phyloP scores from a whole-genome alignment of 2,329 filamentous ascomycete genomes.

The Verticillium albo-atrum region DNA sequence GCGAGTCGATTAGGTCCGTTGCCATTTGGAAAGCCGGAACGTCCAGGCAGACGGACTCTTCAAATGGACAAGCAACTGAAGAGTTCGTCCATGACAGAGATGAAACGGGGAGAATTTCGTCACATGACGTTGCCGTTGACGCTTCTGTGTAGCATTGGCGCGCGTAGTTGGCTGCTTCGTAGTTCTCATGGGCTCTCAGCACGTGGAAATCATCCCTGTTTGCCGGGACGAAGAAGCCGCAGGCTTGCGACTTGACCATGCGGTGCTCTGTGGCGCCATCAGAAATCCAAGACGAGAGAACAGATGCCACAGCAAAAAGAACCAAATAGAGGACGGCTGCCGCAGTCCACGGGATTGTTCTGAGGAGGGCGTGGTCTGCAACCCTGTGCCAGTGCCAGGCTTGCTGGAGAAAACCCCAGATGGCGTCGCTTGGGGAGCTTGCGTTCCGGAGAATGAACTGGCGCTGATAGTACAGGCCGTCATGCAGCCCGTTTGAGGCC shows the following conservation, averaged over 20 bases:
- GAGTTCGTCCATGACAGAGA: constrained; percentile 3
- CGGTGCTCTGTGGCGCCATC: constrained; percentile 3
- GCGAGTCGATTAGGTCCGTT: constrained; percentile 12
- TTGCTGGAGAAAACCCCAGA: constrained; percentile 4
- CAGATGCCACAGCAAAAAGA: constrained; percentile 3
- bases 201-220: not conserved
- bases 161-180: constrained; percentile 10
- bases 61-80: constrained; percentile 13
- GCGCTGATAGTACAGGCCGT: constrained; percentile 19
- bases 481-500: constrained; percentile 11
- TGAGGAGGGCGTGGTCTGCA: not conserved
- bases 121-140: constrained; percentile 3
- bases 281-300: constrained; percentile 5
- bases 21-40: constrained; percentile 5
- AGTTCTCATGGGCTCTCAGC: not conserved
- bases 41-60: constrained; percentile 5
- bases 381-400: constrained; percentile 10
- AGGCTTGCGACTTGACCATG: constrained; percentile 1
- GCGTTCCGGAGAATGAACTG: constrained; percentile 18
- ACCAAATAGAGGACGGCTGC: not conserved
- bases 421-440: constrained; percentile 2
- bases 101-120: not conserved
- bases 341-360: constrained; percentile 3
- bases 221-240: not conserved
- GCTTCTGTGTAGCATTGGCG: constrained; percentile 14